phyloP scores from a whole-genome alignment of 306 rosid genomes.

The Gleditsia sinensis region DNA sequence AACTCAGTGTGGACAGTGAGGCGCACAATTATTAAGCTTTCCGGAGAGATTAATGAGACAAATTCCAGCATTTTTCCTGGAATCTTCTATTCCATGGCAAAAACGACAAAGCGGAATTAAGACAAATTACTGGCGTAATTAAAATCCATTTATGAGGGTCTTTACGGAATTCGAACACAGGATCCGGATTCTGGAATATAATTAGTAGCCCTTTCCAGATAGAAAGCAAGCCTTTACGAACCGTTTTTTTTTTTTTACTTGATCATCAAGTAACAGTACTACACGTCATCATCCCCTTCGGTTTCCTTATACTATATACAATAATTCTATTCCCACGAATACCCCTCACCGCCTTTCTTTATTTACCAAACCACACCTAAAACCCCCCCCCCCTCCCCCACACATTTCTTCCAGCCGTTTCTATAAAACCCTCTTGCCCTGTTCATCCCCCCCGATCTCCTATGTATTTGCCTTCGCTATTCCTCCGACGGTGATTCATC shows the following conservation, averaged over 20 bases:
- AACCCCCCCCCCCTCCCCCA: conserved; percentile 5
- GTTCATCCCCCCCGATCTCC: background rate
- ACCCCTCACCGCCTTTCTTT: conserved; percentile 29
- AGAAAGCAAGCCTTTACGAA: background rate
- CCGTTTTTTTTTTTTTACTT: conserved; percentile 26
- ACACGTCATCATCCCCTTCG: background rate
- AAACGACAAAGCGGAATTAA: background rate
- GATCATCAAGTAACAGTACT: conserved; percentile 35
- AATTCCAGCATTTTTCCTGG: background rate
- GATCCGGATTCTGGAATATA: background rate
- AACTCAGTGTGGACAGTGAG: no score
- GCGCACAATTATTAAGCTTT: background rate
- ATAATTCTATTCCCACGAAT: background rate
- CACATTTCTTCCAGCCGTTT: background rate
- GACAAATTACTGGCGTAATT: background rate
- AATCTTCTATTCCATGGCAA: no score
- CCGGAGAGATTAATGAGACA: background rate
- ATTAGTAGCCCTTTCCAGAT: background rate
- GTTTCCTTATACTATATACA: background rate
- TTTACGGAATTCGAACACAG: background rate
- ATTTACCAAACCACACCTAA: conserved; percentile 21
- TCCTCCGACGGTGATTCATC: background rate
- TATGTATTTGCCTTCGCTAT: background rate
- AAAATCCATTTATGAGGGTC: background rate
- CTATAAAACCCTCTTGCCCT: conserved; percentile 20